Conservation (phyloP, 352 stramenopile genomes). For the Thalassiosira mediterranea region DNA sequence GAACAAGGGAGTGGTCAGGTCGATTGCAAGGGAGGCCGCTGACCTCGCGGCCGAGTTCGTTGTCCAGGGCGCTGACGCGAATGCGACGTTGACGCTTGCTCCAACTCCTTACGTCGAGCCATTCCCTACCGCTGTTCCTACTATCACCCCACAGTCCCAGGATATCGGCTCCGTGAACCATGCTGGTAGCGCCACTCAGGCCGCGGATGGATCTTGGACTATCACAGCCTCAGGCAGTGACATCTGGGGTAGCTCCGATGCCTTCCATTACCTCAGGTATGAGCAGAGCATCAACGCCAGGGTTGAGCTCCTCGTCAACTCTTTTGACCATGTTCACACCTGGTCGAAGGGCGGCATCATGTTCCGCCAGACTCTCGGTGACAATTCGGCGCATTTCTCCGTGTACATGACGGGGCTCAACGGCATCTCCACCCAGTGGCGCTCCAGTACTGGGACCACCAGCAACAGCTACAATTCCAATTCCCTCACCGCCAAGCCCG, state of each 20-base stretch:
- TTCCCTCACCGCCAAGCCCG: neutral
- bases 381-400: slow-evolving; percentile 20
- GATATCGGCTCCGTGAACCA: slow-evolving; percentile 32
- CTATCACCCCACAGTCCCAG: slow-evolving; percentile 6
- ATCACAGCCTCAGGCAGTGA: slow-evolving; percentile 26
- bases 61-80: slow-evolving; percentile 22
- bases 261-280: slow-evolving; percentile 51
- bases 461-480: no score
- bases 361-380: slow-evolving; percentile 23
- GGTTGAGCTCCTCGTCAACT: slow-evolving; percentile 40
- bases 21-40: neutral
- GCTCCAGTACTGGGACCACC: no score
- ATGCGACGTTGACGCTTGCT: slow-evolving; percentile 41
- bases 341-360: slow-evolving; percentile 52
- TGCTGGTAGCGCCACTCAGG: slow-evolving; percentile 7
- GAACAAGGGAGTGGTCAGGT: neutral
- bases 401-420: slow-evolving; percentile 12
- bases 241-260: slow-evolving; percentile 40
- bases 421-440: slow-evolving; percentile 4
- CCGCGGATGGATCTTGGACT: slow-evolving; percentile 19
- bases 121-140: slow-evolving; percentile 21
- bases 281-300: slow-evolving; percentile 44
- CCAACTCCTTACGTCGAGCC: slow-evolving; percentile 24
- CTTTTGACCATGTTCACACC: slow-evolving; percentile 7
- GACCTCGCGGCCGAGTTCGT: slow-evolving; percentile 43